phyloP scores from a whole-genome alignment of 164 flowering plant species.

The Magnolia kwangsiensis region DNA sequence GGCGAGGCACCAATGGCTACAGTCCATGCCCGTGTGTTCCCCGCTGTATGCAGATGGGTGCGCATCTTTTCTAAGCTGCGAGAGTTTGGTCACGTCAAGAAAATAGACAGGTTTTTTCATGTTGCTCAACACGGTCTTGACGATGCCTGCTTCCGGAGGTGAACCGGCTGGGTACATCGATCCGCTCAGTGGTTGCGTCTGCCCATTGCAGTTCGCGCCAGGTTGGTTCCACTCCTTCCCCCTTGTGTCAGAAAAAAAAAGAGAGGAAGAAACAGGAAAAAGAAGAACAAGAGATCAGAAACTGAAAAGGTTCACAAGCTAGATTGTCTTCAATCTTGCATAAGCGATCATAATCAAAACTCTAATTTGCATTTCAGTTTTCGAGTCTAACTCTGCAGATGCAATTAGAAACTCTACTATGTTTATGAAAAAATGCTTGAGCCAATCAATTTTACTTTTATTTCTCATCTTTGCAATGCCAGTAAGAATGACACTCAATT shows the following conservation, averaged over 20 bases:
- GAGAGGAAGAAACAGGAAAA: too few species aligned
- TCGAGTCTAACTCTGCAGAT: too few species aligned
- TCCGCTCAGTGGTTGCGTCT: constrained; percentile 54
- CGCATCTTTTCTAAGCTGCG: constrained; percentile 77
- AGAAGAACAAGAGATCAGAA: too few species aligned
- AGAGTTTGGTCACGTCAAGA: constrained; percentile 69
- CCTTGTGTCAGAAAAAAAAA: constrained; percentile 16
- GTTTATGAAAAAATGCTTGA: too few species aligned
- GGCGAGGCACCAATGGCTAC: constrained; percentile 92
- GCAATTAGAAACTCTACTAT: too few species aligned
- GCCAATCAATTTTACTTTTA: too few species aligned
- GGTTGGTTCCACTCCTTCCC: constrained; percentile 61
- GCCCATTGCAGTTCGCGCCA: constrained; percentile 40
- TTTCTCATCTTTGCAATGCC: too few species aligned
- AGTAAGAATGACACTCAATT: too few species aligned
- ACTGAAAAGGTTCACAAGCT: too few species aligned
- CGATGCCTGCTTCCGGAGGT: constrained; percentile 41
- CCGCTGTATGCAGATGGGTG: constrained; percentile 66
- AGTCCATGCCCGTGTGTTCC: constrained; percentile 43
- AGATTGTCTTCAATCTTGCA: too few species aligned
- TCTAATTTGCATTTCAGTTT: too few species aligned
- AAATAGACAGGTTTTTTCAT: constrained; percentile 54
- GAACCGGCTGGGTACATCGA: constrained; percentile 63
- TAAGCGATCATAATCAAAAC: too few species aligned
- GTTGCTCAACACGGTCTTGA: constrained; percentile 45